Conservation (phyloP, 2,329 filamentous ascomycete species). For the Aspergillus sp. region DNA sequence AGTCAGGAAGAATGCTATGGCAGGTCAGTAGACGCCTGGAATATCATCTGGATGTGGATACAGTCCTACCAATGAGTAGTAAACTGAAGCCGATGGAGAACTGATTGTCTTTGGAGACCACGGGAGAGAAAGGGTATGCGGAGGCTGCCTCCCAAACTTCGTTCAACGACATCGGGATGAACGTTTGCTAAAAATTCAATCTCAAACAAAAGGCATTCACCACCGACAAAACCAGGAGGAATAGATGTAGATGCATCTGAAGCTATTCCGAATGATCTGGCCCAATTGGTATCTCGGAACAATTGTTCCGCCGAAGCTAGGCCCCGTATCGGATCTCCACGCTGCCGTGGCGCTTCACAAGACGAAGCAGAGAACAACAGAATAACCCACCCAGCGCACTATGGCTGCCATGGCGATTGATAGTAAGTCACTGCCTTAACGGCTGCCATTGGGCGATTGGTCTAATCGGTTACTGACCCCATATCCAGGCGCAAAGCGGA, state of each 20-base stretch:
- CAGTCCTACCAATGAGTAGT: constrained; percentile 54
- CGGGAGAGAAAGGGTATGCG: constrained; percentile 74
- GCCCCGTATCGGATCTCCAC: constrained; percentile 11
- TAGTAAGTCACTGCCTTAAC: constrained; percentile 20
- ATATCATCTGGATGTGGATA: constrained; percentile 1
- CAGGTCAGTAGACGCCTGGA: constrained; percentile 7
- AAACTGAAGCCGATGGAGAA: constrained; percentile 74
- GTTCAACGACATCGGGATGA: constrained; percentile 58
- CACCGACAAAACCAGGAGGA: neutral
- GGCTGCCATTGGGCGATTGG: neutral
- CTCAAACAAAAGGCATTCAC: neutral
- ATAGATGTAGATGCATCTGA: constrained; percentile 1
- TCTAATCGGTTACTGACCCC: constrained; percentile 5
- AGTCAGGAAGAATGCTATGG: constrained; percentile 57
- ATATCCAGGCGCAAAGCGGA: constrained; percentile 37
- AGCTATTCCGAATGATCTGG: constrained; percentile 12
- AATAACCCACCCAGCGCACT: neutral
- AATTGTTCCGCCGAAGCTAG: constrained; percentile 16
- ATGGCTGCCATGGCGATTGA: constrained; percentile 16
- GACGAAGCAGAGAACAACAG: constrained; percentile 2
- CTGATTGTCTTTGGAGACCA: constrained; percentile 74
- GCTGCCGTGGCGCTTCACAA: constrained; percentile 2
- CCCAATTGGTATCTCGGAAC: constrained; percentile 14
- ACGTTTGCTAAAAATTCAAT: neutral
- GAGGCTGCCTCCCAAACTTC: constrained; percentile 91